Conservation (phyloP, 805 yeast species). For the Candida incommunis region DNA sequence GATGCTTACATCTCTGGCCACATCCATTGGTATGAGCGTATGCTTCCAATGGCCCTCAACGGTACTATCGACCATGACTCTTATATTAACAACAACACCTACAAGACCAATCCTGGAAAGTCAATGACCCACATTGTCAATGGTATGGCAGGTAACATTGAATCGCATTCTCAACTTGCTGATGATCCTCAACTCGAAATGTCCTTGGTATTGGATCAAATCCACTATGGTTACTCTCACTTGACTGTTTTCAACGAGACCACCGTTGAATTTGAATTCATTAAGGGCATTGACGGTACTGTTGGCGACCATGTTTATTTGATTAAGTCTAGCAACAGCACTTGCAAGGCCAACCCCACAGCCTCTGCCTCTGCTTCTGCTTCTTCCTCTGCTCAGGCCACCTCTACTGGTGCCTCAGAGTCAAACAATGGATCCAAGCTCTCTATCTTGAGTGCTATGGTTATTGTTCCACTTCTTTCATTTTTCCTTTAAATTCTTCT, state of each 20-base stretch:
- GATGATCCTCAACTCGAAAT: slow-evolving; percentile 4
- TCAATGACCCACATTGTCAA: slow-evolving; percentile 9
- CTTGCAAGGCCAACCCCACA: slow-evolving; percentile 2
- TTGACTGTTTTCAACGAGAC: slow-evolving; percentile 1
- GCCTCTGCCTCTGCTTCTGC: neutral
- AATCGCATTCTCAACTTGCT: slow-evolving; percentile 6
- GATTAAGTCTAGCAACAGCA: slow-evolving; percentile 1
- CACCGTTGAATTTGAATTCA: neutral
- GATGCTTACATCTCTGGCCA: slow-evolving; percentile 10
- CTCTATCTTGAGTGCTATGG: neutral
- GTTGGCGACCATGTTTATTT: slow-evolving; percentile 7
- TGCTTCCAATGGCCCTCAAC: slow-evolving; percentile 5
- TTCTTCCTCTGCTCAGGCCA: neutral
- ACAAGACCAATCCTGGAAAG: slow-evolving; percentile 6
- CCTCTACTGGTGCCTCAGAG: neutral
- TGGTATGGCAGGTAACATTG: slow-evolving; percentile 11
- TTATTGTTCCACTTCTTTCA: neutral
- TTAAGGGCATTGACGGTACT: neutral
- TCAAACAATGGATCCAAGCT: neutral
- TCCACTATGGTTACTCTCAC: slow-evolving; percentile 9
- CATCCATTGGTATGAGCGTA: slow-evolving; percentile 10
- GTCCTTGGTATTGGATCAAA: slow-evolving; percentile 8
- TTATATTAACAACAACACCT: slow-evolving; percentile 6
- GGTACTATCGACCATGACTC: slow-evolving; percentile 1
- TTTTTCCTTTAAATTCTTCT: neutral